phyloP scores from a whole-genome alignment of 1,139 yeast species.

The Debaryomycetaceae sp. region DNA sequence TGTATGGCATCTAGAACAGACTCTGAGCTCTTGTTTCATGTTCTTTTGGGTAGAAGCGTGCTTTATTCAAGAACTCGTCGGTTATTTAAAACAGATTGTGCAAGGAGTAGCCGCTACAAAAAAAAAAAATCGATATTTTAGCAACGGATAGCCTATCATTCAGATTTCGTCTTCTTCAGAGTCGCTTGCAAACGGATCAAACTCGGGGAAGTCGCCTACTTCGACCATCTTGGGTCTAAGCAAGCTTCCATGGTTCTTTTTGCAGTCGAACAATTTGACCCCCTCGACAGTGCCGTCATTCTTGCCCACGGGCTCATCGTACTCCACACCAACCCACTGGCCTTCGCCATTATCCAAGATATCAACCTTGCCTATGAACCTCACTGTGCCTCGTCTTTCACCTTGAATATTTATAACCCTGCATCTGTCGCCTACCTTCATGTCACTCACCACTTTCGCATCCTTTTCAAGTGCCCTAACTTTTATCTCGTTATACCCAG shows the following conservation, averaged over 20 bases:
- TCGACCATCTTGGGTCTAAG: conserved; percentile 48
- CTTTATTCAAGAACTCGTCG: no score
- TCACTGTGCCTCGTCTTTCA: conserved; percentile 65
- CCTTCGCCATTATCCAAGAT: conserved; percentile 49
- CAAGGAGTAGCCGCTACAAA: no score
- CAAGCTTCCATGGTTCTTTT: conserved; percentile 47
- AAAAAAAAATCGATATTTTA: no score
- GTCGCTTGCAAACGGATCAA: conserved; percentile 38
- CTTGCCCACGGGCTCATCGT: conserved; percentile 49
- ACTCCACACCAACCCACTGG: conserved; percentile 48
- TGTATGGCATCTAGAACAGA: no score
- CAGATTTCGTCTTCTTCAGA: conserved; percentile 26
- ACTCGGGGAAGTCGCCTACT: conserved; percentile 52
- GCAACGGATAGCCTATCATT: no score
- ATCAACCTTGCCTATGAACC: conserved; percentile 64
- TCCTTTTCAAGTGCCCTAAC: conserved; percentile 15
- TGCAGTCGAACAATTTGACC: conserved; percentile 30
- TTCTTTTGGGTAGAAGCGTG: no score
- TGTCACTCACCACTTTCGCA: conserved; percentile 12
- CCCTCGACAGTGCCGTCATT: conserved; percentile 41
- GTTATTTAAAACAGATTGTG: no score
- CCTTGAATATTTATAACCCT: conserved; percentile 43
- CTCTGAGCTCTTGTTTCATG: no score
- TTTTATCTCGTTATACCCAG: conserved; percentile 36
- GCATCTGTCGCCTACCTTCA: conserved; percentile 37